Evolutionary conservation across 495 filamentous ascomycete genomes (phyloP).

Genomic region (Aspergillus mulundensis): DNA sequence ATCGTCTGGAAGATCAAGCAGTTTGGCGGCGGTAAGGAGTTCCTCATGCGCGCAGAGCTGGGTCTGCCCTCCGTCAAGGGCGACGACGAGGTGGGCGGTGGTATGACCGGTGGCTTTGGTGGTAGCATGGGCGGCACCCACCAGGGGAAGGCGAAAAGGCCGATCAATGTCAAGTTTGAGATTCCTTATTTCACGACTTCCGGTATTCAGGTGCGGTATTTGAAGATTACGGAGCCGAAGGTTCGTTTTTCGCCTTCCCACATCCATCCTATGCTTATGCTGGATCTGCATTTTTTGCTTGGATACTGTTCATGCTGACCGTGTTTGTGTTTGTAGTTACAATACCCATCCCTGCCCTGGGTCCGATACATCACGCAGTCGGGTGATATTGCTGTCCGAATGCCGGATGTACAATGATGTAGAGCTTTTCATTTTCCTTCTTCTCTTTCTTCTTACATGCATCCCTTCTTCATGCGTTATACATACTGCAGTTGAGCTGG

Average conservation of each 20-base stretch:
- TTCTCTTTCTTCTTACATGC: constrained; percentile 2
- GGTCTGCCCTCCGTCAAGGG: constrained; percentile 92
- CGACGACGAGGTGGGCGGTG: constrained; percentile 91
- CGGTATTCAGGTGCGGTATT: constrained; percentile 95
- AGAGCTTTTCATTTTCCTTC: constrained; percentile 21
- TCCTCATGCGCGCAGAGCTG: constrained; percentile 98
- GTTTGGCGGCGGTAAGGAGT: constrained; percentile 96
- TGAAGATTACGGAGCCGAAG: constrained; percentile 99
- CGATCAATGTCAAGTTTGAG: constrained; percentile 98
- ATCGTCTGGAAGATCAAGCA: constrained; percentile 99
- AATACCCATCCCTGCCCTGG: constrained; percentile 99
- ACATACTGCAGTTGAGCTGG: not conserved
- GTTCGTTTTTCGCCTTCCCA: constrained; percentile 45
- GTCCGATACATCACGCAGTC: constrained; percentile 98
- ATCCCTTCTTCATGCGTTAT: not conserved
- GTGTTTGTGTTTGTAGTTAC: constrained; percentile 52
- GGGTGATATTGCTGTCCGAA: constrained; percentile 87
- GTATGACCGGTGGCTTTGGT: constrained; percentile 94
- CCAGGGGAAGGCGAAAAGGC: constrained; percentile 81
- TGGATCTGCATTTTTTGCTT: too few species aligned
- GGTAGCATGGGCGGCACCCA: constrained; percentile 82
- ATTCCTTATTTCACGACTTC: constrained; percentile 99
- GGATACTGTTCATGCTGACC: too few species aligned
- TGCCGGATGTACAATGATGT: constrained; percentile 78
- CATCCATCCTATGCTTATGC: not conserved